Evolutionary conservation across 2,329 filamentous ascomycete species (phyloP).

Genomic region (Penicillium vulpinum): DNA sequence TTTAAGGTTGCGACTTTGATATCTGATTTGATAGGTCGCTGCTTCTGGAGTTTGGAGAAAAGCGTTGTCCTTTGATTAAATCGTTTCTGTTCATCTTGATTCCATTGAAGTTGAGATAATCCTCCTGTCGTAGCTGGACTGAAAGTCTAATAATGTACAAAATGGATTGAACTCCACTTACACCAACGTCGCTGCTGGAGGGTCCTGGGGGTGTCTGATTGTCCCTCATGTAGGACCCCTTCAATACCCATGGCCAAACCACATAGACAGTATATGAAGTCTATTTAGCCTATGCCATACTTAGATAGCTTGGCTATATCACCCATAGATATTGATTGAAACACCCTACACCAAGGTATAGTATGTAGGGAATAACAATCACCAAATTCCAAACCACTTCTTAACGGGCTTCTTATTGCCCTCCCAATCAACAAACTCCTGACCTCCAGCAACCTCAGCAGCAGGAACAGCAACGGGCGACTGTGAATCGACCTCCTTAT

Average conservation of each 20-base stretch:
- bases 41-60: constrained; percentile 13
- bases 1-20: background rate
- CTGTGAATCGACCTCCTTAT: constrained; percentile 37
- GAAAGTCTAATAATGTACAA: constrained; percentile 15
- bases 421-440: constrained; percentile 37
- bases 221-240: background rate
- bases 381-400: constrained; percentile 86
- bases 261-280: background rate
- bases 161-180: constrained; percentile 1
- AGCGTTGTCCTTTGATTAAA: background rate
- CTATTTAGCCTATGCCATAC: background rate
- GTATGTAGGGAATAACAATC: background rate
- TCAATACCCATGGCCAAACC: background rate
- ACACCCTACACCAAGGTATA: background rate
- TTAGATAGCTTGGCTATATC: background rate
- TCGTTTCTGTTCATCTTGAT: constrained; percentile 11
- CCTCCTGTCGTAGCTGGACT: constrained; percentile 4
- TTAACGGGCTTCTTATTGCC: constrained; percentile 60
- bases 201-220: background rate
- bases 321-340: background rate
- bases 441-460: constrained; percentile 35
- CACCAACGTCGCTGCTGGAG: background rate
- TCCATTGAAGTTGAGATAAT: background rate
- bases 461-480: constrained; percentile 43
- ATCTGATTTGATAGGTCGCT: background rate